Base-by-base conservation (phyloP, 116 monocot species). In the Trichopus zeylanicus region DNA sequence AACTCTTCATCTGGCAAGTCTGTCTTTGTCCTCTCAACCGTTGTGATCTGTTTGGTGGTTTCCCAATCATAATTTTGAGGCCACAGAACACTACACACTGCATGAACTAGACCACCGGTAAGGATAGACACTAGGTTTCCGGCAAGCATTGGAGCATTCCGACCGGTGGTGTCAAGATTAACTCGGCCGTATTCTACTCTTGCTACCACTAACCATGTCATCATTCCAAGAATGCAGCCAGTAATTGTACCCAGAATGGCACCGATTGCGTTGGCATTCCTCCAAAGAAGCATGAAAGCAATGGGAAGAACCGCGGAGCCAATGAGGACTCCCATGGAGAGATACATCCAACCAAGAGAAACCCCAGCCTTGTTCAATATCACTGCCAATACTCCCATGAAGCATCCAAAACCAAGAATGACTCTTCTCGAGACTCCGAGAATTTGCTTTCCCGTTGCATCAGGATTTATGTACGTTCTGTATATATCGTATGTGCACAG, bases 301-400 rank as follows among this genome's bases (percentile, higher is more conserved):
- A 94, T 83, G 19, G 95, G 95, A 19, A 95, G 48, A 7, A 95
- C 95, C 2, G 95, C 95, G 9, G 95, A 95, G 26, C 95, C 95
- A 11, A 95, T 81, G 7, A 95, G 37, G 6, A 90, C 75, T 52
- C 95, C 95, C 95, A 90, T 95, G 55, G 90, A 90, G 4, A 95
- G 84, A 60, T 95, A 95, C 90, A 95, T 95, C 95, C 95, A 95
- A 16, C 95, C 87, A 0, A 95, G 87, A 51, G 95, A 95, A 4
- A 95, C 90, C 16, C 87, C 90, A 4, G 74, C 90, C 33, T 84
- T 81, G 74, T 95, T 95, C 35, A 95, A 59, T 34, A 95, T 74
- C 25, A 81, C 78, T 2, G 95, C 95, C 4, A 95, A 38, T n/a
- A 87, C 90, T 27, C 95, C 95, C 95, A 95, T 95, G 72, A 95